These are phyloP conservation scores for Nicotiana otophora DNA, from an alignment of 257 asterid genomes.

Conservation along the genomic window DNA sequence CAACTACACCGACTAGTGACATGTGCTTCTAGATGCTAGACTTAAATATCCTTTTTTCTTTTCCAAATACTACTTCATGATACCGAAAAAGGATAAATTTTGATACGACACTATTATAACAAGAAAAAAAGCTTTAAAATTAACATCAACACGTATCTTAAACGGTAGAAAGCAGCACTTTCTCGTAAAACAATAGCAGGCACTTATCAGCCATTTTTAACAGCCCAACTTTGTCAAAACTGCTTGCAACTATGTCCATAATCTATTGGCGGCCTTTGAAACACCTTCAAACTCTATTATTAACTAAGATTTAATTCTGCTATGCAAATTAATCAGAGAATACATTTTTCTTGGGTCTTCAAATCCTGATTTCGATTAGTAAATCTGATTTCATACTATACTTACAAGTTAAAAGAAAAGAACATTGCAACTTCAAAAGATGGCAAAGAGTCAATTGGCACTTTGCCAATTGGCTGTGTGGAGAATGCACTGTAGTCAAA, in stretches of 20 bases:
- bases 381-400: background rate
- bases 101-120: background rate
- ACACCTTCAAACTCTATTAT: background rate
- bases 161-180: background rate
- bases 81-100: background rate
- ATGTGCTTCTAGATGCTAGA: background rate
- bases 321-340: background rate
- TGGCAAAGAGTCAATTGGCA: too few relatives aligned
- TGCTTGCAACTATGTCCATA: background rate
- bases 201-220: background rate
- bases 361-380: background rate
- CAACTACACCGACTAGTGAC: background rate
- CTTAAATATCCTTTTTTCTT: background rate
- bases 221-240: background rate
- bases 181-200: background rate
- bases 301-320: background rate
- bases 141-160: background rate
- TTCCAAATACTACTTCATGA: background rate
- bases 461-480: too few relatives aligned
- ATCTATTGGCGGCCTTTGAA: background rate
- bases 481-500: too few relatives aligned
- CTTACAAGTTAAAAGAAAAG: background rate
- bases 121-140: background rate
- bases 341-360: background rate
- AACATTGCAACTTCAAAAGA: background rate